These are phyloP conservation scores for Ceratonia siliqua DNA, from an alignment of 306 rosid genomes.

Conservation along the genomic window DNA sequence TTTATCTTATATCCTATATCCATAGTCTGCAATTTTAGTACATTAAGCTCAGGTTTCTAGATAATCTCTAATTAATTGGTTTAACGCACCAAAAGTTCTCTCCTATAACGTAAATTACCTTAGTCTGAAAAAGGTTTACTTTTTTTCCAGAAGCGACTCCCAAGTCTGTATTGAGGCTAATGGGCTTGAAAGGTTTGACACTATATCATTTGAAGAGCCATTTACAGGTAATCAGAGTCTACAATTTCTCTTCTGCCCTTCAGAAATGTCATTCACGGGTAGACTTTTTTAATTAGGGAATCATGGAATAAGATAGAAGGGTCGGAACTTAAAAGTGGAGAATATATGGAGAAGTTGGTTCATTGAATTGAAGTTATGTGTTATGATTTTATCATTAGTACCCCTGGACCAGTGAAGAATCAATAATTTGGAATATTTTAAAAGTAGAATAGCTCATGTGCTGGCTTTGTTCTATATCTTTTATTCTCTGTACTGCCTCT, in stretches of 20 bases:
- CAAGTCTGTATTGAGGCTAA: constrained; percentile 80
- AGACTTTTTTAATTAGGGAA: neutral
- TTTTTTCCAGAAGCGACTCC: constrained; percentile 88
- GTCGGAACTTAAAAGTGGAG: neutral
- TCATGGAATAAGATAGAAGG: neutral
- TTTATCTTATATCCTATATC: neutral
- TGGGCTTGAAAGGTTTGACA: constrained; percentile 96
- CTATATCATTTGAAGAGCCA: constrained; percentile 96
- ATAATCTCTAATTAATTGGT: neutral
- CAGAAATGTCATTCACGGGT: neutral
- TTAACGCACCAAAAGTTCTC: neutral
- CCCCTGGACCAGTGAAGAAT: constrained; percentile 5
- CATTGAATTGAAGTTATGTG: neutral
- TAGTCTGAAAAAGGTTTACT: constrained; percentile 27
- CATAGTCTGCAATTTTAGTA: neutral
- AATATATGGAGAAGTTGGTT: neutral
- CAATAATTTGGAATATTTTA: constrained; percentile 9
- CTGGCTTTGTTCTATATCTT: neutral
- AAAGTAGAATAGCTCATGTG: neutral
- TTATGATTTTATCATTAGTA: neutral
- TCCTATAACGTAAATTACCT: neutral
- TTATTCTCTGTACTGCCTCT: neutral
- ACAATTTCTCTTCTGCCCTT: neutral
- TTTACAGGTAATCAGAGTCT: constrained; percentile 69
- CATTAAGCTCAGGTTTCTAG: neutral